These are phyloP conservation scores for Yamadazyma spencermartinsiae DNA, from an alignment of 1,139 yeast genomes.

Conservation along the genomic window DNA sequence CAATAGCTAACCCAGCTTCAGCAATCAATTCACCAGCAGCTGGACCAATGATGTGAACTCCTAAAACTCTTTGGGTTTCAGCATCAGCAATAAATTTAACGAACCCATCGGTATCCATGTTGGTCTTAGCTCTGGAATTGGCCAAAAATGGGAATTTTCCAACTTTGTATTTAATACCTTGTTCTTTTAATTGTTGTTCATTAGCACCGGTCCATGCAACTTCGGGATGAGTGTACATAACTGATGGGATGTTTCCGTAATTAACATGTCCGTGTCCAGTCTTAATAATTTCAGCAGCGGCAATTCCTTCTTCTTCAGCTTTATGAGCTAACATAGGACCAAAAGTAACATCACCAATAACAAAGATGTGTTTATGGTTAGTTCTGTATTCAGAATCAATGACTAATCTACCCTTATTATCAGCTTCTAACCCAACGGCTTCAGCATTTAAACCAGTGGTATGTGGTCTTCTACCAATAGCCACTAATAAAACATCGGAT, in stretches of 20 bases:
- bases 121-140: slow-evolving; percentile 99
- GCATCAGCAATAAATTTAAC: slow-evolving; percentile 96
- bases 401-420: slow-evolving; percentile 88
- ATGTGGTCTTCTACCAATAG: slow-evolving; percentile 99
- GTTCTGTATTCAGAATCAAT: slow-evolving; percentile 94
- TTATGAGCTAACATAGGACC: slow-evolving; percentile 99
- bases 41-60: slow-evolving; percentile 97
- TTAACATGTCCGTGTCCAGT: slow-evolving; percentile 96
- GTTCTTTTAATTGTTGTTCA: slow-evolving; percentile 93
- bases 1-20: slow-evolving; percentile 96
- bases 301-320: slow-evolving; percentile 99
- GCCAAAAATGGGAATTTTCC: slow-evolving; percentile 99
- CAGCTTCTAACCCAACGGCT: slow-evolving; percentile 83
- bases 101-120: slow-evolving; percentile 94
- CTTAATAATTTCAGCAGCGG: slow-evolving; percentile 94
- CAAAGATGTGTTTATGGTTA: slow-evolving; percentile 89
- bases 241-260: slow-evolving; percentile 96
- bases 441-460: slow-evolving; percentile 88
- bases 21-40: slow-evolving; percentile 99
- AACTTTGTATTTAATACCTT: slow-evolving; percentile 86
- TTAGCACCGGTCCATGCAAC: slow-evolving; percentile 99
- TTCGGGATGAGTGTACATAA: slow-evolving; percentile 98
- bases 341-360: slow-evolving; percentile 96
- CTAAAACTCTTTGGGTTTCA: slow-evolving; percentile 94
- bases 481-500: slow-evolving; percentile 92